phyloP scores from a whole-genome alignment of 768 basidiomycete species.

The Scleroderma bovista region DNA sequence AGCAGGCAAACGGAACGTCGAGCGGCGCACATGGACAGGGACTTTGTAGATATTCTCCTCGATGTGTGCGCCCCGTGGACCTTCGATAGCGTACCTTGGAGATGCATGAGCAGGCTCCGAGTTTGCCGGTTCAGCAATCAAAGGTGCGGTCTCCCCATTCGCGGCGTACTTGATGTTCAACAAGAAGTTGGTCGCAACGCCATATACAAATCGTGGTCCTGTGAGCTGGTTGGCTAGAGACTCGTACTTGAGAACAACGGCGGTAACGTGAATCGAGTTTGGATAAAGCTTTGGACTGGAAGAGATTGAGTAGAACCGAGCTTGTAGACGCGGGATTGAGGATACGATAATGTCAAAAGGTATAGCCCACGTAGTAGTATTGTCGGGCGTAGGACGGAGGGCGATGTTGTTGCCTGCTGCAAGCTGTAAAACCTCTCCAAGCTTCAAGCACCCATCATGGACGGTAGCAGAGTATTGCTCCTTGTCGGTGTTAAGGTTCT shows the following conservation, averaged over 20 bases:
- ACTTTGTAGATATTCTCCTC: slow-evolving; percentile 69
- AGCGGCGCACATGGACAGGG: slow-evolving; percentile 91
- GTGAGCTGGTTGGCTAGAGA: slow-evolving; percentile 51
- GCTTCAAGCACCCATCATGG: slow-evolving; percentile 77
- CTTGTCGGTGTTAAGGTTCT: slow-evolving; percentile 80
- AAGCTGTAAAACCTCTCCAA: slow-evolving; percentile 89
- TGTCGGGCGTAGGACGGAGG: slow-evolving; percentile 53
- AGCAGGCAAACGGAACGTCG: slow-evolving; percentile 95
- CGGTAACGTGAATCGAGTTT: slow-evolving; percentile 89
- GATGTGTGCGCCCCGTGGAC: slow-evolving; percentile 83
- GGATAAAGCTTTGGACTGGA: slow-evolving; percentile 92
- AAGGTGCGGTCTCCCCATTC: slow-evolving; percentile 49
- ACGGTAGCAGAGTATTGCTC: slow-evolving; percentile 79
- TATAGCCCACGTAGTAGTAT: slow-evolving; percentile 83
- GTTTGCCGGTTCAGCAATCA: slow-evolving; percentile 32
- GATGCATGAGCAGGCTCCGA: slow-evolving; percentile 36
- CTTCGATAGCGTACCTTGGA: slow-evolving; percentile 82
- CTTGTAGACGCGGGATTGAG: slow-evolving; percentile 88
- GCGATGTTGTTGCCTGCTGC: slow-evolving; percentile 76
- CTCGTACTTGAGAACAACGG: slow-evolving; percentile 92
- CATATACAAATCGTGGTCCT: slow-evolving; percentile 67
- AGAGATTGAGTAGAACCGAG: slow-evolving; percentile 98
- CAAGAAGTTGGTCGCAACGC: slow-evolving; percentile 93
- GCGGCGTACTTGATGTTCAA: slow-evolving; percentile 82
- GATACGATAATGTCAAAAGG: slow-evolving; percentile 98